Conservation (phyloP, 2,329 filamentous ascomycete genomes). For the Cordyceps javanica region DNA sequence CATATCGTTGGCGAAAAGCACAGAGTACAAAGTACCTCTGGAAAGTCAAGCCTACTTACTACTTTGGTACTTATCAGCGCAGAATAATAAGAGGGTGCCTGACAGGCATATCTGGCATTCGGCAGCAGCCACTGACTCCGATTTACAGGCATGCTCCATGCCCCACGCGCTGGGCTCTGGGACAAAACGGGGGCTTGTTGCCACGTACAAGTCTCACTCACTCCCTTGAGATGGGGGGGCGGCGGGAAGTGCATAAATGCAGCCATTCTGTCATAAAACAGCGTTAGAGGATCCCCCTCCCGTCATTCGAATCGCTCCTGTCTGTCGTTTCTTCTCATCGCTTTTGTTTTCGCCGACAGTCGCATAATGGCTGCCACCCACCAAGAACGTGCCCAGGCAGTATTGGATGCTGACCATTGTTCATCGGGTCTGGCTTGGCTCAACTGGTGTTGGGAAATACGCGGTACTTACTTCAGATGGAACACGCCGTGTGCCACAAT, state of each 20-base stretch:
- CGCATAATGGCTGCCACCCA: neutral
- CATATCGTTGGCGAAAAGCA: neutral
- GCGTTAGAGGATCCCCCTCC: no score
- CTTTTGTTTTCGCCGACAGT: neutral
- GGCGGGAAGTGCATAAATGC: neutral
- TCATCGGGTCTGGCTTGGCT: neutral
- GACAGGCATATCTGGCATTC: conserved; percentile 10
- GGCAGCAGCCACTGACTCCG: conserved; percentile 7
- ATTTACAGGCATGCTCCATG: conserved; percentile 2
- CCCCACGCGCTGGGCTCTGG: neutral
- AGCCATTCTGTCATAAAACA: neutral
- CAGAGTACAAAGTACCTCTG: neutral
- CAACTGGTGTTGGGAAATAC: neutral
- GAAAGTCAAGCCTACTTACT: no score
- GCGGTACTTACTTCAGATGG: conserved; percentile 10
- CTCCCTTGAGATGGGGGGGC: neutral
- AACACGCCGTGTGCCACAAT: neutral
- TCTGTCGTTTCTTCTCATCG: neutral
- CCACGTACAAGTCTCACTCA: neutral
- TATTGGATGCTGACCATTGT: neutral
- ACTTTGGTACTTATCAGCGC: no score
- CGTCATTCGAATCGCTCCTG: neutral
- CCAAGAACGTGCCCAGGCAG: neutral
- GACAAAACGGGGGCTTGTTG: neutral
- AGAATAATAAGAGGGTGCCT: neutral